Evolutionary conservation across 768 basidiomycete species (phyloP).

Genomic region (Hygrophoropsis aurantiaca): DNA sequence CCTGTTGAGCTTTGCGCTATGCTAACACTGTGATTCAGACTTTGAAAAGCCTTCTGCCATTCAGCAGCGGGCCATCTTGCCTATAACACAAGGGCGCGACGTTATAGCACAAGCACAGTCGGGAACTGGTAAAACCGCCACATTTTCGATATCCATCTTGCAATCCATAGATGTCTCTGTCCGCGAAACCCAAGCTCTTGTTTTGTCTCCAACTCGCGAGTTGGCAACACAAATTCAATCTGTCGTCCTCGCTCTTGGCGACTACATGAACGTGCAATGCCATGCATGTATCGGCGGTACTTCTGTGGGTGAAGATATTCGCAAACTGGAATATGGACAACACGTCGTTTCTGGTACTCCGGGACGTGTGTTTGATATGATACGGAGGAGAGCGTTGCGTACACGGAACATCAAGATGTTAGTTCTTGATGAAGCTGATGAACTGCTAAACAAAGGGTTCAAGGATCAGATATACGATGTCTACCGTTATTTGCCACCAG

Average conservation of each 20-base stretch:
- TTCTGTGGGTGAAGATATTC: slow-evolving; percentile 95
- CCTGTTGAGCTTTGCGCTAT: no score
- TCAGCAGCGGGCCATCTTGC: slow-evolving; percentile 96
- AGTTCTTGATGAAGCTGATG: slow-evolving; percentile 92
- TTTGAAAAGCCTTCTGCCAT: slow-evolving; percentile 99
- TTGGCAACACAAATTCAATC: slow-evolving; percentile 99
- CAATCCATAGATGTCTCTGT: slow-evolving; percentile 96
- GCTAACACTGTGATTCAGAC: slow-evolving; percentile 41
- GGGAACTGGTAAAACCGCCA: slow-evolving; percentile 99
- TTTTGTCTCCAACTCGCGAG: slow-evolving; percentile 97
- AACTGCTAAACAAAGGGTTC: slow-evolving; percentile 96
- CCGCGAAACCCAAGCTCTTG: slow-evolving; percentile 93
- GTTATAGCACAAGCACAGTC: slow-evolving; percentile 99
- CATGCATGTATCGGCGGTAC: slow-evolving; percentile 98
- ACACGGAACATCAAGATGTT: slow-evolving; percentile 99
- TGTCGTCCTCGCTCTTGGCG: slow-evolving; percentile 91
- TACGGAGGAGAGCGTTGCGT: slow-evolving; percentile 86
- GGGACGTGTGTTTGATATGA: slow-evolving; percentile 99
- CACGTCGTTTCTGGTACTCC: slow-evolving; percentile 98
- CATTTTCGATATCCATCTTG: slow-evolving; percentile 96
- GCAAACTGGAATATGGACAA: slow-evolving; percentile 95
- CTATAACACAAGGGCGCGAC: slow-evolving; percentile 93
- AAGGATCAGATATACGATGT: slow-evolving; percentile 99
- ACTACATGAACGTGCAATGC: slow-evolving; percentile 99
- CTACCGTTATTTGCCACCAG: slow-evolving; percentile 94